These are phyloP conservation scores for Cinnamomum chago DNA, from an alignment of 164 flowering plant genomes.

Conservation along the genomic window DNA sequence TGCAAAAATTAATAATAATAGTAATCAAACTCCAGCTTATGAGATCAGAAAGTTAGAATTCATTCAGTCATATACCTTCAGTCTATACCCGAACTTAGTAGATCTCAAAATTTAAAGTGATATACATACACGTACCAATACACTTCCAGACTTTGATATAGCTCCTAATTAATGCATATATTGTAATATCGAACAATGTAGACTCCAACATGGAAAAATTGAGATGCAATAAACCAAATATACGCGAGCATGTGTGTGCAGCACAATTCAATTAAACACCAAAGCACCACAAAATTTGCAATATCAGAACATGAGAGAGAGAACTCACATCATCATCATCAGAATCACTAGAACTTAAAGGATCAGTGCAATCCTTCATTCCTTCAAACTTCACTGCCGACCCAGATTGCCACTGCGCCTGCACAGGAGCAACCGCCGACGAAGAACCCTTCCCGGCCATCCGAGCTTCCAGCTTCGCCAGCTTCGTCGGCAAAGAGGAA, in stretches of 20 bases:
- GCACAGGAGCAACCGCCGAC: slow-evolving; percentile 23
- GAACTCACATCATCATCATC: slow-evolving; percentile 79
- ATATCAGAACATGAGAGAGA: neutral
- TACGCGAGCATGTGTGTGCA: neutral
- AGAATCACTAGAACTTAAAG: slow-evolving; percentile 60
- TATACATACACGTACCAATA: neutral
- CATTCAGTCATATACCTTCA: no score
- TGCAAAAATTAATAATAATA: no score
- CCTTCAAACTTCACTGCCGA: slow-evolving; percentile 36
- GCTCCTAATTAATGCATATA: no score
- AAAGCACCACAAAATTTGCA: neutral
- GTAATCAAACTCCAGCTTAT: neutral
- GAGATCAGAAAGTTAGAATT: neutral
- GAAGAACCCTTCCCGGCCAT: slow-evolving; percentile 69
- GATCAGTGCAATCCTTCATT: slow-evolving; percentile 32
- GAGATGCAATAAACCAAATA: neutral
- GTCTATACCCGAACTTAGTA: neutral
- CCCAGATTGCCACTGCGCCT: slow-evolving; percentile 32
- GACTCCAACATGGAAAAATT: neutral
- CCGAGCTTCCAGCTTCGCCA: slow-evolving; percentile 97
- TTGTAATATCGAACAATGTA: neutral
- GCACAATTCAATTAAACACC: neutral
- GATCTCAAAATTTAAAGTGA: neutral
- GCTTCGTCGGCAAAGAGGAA: slow-evolving; percentile 72
- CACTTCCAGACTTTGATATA: no score